Evolutionary conservation across 352 stramenopile species (phyloP), one percentile per base, ranked within the genome.

Genomic region (Phytophthora hibernalis): DNA sequence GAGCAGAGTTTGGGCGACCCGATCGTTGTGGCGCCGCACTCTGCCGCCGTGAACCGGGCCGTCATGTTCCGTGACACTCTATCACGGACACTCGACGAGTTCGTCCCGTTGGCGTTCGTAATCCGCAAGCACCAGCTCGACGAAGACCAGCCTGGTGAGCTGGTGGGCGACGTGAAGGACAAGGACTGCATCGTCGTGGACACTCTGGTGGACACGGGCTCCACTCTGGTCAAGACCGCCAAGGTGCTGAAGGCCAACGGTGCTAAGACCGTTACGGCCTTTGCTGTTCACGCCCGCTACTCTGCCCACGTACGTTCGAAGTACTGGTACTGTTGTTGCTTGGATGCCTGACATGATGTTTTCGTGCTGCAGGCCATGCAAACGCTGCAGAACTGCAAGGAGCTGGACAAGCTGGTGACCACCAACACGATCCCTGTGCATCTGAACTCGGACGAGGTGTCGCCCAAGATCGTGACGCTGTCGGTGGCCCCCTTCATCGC

Each of bases 111-210:
- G 37, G 87, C 87, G 16, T 93, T 96, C 42, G 84, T 96, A 1
- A 86, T 96, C 31, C 84, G 85, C 50, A 96, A 96, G 65, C 87
- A 96, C 67, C 84, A 88, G 45, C 75, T 96, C 24, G 76, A 92
- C 40, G 66, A 88, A 54, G 81, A 86, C 11, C 72, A 77, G 4
- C 83, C 83, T 15, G 86, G 84, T 3, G 86, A 96, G 56, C 68
- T 96, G 20, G 83, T 96, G 13, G 88, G 88, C 31, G 83, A 93
- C 47, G 86, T 94, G 40, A 49, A 80, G 6, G 88, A 82, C 61
- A 93, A 91, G 54, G 88, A 96, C 70, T 95, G 86, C 61, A 92
- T 96, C 67, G 82, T 96, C 42, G 85, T 96, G 30, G 88, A 96
- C 73, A 95, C 87, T 48, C 77, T 96, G 44, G 84, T 96, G 57